Conservation (phyloP, 768 basidiomycete species). For the Mycena maculata region DNA sequence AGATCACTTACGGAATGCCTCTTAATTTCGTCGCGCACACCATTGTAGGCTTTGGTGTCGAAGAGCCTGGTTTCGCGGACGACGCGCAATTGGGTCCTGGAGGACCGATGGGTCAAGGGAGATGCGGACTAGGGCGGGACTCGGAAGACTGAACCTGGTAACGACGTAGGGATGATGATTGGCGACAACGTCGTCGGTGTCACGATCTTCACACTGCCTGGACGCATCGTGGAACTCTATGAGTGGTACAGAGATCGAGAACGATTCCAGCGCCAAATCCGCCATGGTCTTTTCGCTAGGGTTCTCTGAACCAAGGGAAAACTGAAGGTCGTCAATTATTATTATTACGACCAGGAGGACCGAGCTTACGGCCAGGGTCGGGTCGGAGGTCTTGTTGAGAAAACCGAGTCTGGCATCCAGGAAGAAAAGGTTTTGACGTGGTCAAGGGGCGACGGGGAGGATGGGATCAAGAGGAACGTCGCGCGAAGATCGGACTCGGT, state of each 20-base stretch:
- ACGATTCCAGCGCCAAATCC: constrained; percentile 49
- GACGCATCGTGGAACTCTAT: constrained; percentile 47
- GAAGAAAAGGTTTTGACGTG: constrained; percentile 44
- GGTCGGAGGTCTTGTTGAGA: constrained; percentile 36
- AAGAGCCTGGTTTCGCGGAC: constrained; percentile 46
- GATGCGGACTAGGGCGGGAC: neutral
- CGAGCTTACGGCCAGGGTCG: constrained; percentile 45
- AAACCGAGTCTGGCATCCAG: constrained; percentile 45
- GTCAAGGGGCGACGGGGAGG: constrained; percentile 44
- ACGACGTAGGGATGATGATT: constrained; percentile 52
- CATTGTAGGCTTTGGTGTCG: constrained; percentile 44
- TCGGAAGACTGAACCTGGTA: constrained; percentile 44
- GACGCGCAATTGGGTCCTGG: constrained; percentile 49
- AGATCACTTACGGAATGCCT: constrained; percentile 35
- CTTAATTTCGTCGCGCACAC: constrained; percentile 39
- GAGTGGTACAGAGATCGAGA: constrained; percentile 48
- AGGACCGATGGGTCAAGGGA: neutral
- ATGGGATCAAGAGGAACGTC: constrained; percentile 50
- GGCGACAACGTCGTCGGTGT: constrained; percentile 34
- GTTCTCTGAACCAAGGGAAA: constrained; percentile 37
- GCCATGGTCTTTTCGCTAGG: constrained; percentile 29
- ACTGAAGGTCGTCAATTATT: constrained; percentile 28
- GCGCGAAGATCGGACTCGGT: constrained; percentile 49
- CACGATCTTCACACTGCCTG: constrained; percentile 34
- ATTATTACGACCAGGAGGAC: neutral